Percentiles rank a stretch among this genome's conserved stretches.
Evolutionary conservation across 805 yeast species (phyloP).

Genomic region (Yamadazyma sp.): DNA sequence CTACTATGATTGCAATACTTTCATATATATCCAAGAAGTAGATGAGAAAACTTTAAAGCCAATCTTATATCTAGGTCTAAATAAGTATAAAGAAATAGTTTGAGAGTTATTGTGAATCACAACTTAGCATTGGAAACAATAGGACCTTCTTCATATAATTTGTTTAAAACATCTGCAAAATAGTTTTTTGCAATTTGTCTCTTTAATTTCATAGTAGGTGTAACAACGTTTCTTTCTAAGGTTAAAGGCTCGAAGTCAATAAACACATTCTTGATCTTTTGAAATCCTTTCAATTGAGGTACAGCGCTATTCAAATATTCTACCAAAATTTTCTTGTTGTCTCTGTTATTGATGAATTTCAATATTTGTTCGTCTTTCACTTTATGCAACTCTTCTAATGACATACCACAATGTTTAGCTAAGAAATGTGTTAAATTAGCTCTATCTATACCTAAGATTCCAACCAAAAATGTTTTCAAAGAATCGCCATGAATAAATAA

Average conservation of each 20-base stretch:
- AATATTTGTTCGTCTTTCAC: slow-evolving; percentile 17
- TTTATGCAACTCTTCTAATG: background rate
- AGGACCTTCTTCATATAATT: slow-evolving; percentile 37
- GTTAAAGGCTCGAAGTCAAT: slow-evolving; percentile 39
- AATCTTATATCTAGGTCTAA: too few relatives aligned
- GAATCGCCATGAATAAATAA: slow-evolving; percentile 34
- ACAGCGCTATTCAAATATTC: slow-evolving; percentile 22
- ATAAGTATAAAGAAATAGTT: too few relatives aligned
- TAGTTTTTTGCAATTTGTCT: slow-evolving; percentile 34
- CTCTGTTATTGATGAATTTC: slow-evolving; percentile 20
- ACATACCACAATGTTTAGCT: slow-evolving; percentile 12
- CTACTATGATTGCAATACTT: too few relatives aligned
- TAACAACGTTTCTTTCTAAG: slow-evolving; percentile 34
- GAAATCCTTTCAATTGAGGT: slow-evolving; percentile 32
- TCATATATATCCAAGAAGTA: too few relatives aligned
- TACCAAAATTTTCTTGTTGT: slow-evolving; percentile 21
- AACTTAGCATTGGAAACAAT: slow-evolving; percentile 10
- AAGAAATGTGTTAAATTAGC: slow-evolving; percentile 17
- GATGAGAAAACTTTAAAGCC: too few relatives aligned
- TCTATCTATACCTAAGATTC: slow-evolving; percentile 25
- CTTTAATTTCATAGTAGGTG: slow-evolving; percentile 43
- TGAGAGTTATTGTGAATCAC: too few relatives aligned
- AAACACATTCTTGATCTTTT: slow-evolving; percentile 35
- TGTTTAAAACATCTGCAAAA: slow-evolving; percentile 23
- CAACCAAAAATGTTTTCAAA: slow-evolving; percentile 25